Percentiles rank a stretch among this genome's conserved stretches.
phyloP scores from a whole-genome alignment of 352 stramenopile species.

The Thalassiosira livingstoniorum region DNA sequence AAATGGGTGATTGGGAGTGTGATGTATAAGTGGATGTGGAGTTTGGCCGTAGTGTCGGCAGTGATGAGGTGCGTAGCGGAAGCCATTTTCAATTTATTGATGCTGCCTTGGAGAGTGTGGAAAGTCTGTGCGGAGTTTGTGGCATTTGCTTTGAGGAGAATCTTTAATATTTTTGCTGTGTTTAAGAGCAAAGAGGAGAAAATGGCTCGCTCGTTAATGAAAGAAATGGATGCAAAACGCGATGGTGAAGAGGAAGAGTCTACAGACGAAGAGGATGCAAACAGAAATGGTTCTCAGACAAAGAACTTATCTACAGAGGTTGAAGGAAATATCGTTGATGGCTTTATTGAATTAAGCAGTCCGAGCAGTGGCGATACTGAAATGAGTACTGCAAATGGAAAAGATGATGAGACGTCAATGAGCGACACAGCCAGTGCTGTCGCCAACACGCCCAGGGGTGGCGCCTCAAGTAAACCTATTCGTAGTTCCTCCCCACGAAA shows the following conservation, averaged over 20 bases:
- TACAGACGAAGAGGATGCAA: background rate
- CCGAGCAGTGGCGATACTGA: background rate
- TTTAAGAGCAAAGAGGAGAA: conserved; percentile 17
- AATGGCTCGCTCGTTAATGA: conserved; percentile 27
- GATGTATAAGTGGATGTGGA: conserved; percentile 47
- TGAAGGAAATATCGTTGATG: conserved; percentile 24
- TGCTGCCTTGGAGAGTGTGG: conserved; percentile 50
- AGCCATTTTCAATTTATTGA: conserved; percentile 24
- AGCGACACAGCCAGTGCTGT: conserved; percentile 30
- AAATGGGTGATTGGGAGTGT: conserved; percentile 55
- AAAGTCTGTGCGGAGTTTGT: conserved; percentile 34
- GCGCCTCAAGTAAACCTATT: conserved; percentile 22
- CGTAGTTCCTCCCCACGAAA: conserved; percentile 33
- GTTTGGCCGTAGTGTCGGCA: conserved; percentile 36
- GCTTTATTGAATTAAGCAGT: conserved; percentile 33
- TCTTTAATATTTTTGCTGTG: conserved; percentile 9
- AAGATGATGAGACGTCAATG: conserved; percentile 19
- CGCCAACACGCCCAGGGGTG: conserved; percentile 25
- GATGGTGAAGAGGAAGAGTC: conserved; percentile 4
- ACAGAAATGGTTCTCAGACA: conserved; percentile 11
- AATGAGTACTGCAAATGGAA: background rate
- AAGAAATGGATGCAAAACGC: conserved; percentile 16
- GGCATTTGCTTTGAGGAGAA: background rate
- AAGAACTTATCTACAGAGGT: background rate
- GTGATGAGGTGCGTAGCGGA: conserved; percentile 24